Conservation (phyloP, 2,329 filamentous ascomycete genomes). For the Pseudogymnoascus sp. region DNA sequence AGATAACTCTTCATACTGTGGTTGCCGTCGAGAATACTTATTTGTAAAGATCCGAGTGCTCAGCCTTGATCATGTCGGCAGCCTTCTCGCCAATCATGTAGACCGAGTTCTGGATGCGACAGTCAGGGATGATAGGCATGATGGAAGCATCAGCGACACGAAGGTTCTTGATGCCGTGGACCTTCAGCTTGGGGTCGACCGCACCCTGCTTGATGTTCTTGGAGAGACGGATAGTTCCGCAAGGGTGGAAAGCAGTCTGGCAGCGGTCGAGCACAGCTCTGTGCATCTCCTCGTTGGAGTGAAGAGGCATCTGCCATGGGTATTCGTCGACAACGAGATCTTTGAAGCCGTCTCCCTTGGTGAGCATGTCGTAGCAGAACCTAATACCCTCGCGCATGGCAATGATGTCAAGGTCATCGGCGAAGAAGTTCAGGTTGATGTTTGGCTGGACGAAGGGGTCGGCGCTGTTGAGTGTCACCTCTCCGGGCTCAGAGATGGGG, state of each 20-base stretch:
- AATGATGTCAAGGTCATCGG: slow-evolving; percentile 42
- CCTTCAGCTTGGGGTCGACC: slow-evolving; percentile 42
- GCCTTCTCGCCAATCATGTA: slow-evolving; percentile 52
- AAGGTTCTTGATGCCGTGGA: slow-evolving; percentile 46
- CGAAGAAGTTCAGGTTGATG: slow-evolving; percentile 39
- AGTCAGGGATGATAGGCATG: slow-evolving; percentile 47
- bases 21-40: background rate
- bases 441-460: slow-evolving; percentile 30
- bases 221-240: slow-evolving; percentile 46
- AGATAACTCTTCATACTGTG: background rate
- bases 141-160: slow-evolving; percentile 49
- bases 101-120: slow-evolving; percentile 52
- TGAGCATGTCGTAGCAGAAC: slow-evolving; percentile 37
- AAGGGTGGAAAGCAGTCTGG: slow-evolving; percentile 53
- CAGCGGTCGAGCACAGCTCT: slow-evolving; percentile 47
- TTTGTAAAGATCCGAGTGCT: slow-evolving; percentile 28
- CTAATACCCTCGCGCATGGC: slow-evolving; percentile 50
- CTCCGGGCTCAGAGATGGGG: slow-evolving; percentile 36
- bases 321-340: slow-evolving; percentile 47
- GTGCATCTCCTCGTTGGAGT: slow-evolving; percentile 45
- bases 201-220: slow-evolving; percentile 45
- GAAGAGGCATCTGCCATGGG: slow-evolving; percentile 52
- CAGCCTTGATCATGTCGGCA: slow-evolving; percentile 33
- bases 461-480: slow-evolving; percentile 35
- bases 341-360: slow-evolving; percentile 48